Base-by-base conservation (phyloP, 768 basidiomycete genomes). In the Naganishia onofrii region DNA sequence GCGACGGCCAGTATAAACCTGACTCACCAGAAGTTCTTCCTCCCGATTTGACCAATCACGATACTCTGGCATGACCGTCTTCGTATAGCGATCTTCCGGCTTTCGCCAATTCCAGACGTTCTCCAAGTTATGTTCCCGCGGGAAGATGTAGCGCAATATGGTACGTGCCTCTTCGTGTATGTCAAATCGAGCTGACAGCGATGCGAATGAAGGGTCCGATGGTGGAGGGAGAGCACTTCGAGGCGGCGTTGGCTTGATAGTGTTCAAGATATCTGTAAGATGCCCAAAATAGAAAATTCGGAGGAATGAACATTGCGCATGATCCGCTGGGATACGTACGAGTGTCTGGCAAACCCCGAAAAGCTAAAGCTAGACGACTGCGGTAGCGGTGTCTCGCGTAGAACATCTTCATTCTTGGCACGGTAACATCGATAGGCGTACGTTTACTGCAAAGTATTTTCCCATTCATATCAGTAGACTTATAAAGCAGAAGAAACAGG, bases 101-200 rank as follows among this genome's bases (percentile, higher is more conserved):
- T 71, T 70, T 19, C 51, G 38, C 29, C 52, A 26, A 13, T 36
- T 32, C 48, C 42, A 93, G 1, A 88, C 84, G 73, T 83, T 89
- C 5, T 83, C 76, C 0, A 96, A 76, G 0, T 86, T 85, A 75
- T 88, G 92, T 74, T 93, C 90, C 48, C 88, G 84, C 10, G 93
- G 88, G 75, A 98, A 95, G 1, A 98, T 83, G 75, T 92, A 89
- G 81, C 93, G 93, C 38, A 89, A 84, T 0, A 92, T 80, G 72
- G 82, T 76, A 10, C 81, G 82, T 29, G 83, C 81, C 71, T 87
- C 85, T 0, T 84, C 84, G 38, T 86, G 85, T 1, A 81, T 74
- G 67, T 82, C 83, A 3, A 70, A 70, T 5, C 73, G 77, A 48
- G 77, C 77, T 55, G 78, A 69, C 23, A 69, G 64, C 31, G 70